A percentile compares a stretch with the other conserved stretches of the same genome.
Conservation (phyloP, 2,329 filamentous ascomycete genomes). For the Parastagonospora avenae region DNA sequence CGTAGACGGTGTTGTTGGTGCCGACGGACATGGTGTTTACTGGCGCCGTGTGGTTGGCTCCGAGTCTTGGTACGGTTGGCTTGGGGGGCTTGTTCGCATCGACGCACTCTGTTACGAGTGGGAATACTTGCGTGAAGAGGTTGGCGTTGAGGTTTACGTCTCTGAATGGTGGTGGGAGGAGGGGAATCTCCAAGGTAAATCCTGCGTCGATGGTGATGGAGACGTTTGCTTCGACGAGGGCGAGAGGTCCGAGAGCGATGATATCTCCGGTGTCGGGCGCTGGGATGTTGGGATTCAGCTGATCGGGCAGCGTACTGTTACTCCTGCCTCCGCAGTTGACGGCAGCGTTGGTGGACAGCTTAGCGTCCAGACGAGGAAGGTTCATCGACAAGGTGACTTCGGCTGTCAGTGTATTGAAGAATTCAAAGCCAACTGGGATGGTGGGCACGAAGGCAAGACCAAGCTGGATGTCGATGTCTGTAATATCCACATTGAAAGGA, state of each 20-base stretch:
- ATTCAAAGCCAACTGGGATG: constrained; percentile 44
- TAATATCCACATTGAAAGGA: constrained; percentile 39
- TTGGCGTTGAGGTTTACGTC: constrained; percentile 15
- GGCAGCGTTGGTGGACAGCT: constrained; percentile 27
- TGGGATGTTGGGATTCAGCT: constrained; percentile 9
- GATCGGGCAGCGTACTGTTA: neutral
- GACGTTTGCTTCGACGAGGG: constrained; percentile 33
- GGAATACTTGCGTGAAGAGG: constrained; percentile 27
- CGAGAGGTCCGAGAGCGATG: constrained; percentile 17
- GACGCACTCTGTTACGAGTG: constrained; percentile 27
- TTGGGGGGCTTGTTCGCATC: constrained; percentile 8
- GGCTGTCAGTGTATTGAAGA: constrained; percentile 33
- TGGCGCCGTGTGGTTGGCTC: neutral
- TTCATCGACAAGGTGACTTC: constrained; percentile 37
- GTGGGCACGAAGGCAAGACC: constrained; percentile 38
- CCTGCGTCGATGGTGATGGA: constrained; percentile 25
- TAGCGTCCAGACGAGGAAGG: constrained; percentile 38
- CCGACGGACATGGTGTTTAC: neutral
- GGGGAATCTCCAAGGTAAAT: constrained; percentile 24
- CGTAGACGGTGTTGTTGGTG: neutral
- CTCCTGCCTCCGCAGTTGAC: constrained; percentile 22
- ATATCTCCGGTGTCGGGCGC: neutral
- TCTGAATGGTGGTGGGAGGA: constrained; percentile 22
- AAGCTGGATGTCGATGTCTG: constrained; percentile 33
- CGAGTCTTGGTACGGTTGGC: neutral